Percentiles rank a stretch among this genome's conserved stretches.
Conservation (phyloP, 2,329 filamentous ascomycete species). For the Sclerotinia subarctica region DNA sequence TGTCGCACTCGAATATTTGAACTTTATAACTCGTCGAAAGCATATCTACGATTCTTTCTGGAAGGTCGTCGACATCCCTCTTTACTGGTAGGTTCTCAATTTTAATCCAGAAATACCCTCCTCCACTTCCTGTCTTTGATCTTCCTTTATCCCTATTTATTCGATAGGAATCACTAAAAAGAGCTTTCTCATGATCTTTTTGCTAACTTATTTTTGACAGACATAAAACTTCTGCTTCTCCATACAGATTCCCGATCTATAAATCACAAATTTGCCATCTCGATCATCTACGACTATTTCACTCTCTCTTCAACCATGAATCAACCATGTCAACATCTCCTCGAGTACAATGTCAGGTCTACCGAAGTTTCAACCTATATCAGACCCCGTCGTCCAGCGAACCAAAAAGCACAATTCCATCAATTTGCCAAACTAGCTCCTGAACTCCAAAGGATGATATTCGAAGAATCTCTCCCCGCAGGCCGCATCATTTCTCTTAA, state of each 20-base stretch:
- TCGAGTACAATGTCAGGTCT: background rate
- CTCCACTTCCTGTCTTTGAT: background rate
- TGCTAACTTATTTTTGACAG: background rate
- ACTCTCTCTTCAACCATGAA: background rate
- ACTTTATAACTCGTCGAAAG: background rate
- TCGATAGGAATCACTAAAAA: too few species aligned
- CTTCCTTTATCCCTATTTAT: background rate
- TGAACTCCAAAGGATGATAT: slow-evolving; percentile 14
- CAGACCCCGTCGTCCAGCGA: background rate
- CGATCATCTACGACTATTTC: background rate
- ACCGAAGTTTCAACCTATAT: slow-evolving; percentile 1
- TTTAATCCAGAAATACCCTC: background rate
- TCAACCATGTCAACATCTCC: slow-evolving; percentile 4
- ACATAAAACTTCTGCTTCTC: background rate
- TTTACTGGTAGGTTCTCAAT: background rate
- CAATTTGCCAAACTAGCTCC: slow-evolving; percentile 12
- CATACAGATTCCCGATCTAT: background rate
- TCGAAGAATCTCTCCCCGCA: slow-evolving; percentile 2
- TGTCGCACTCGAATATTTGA: background rate
- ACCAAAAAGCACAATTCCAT: background rate
- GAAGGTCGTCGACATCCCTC: background rate
- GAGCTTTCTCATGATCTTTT: background rate
- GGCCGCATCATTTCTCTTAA: background rate
- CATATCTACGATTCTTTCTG: background rate
- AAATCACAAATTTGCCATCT: background rate